phyloP scores from a whole-genome alignment of 148 eudicot species.

The Hydrangea macrophylla region DNA sequence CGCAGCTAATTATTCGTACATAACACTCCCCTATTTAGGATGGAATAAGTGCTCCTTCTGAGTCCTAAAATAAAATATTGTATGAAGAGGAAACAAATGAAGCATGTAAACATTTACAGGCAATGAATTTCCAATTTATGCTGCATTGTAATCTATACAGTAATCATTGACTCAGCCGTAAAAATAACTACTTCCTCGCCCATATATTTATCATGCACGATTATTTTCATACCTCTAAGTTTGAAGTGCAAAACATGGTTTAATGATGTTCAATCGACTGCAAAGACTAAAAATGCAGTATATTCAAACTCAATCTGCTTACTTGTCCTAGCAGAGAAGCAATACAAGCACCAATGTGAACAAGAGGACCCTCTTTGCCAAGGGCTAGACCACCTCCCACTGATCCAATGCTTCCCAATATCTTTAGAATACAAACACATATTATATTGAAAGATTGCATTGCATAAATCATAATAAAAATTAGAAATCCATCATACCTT shows the following conservation, averaged over 20 bases:
- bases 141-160: not conserved
- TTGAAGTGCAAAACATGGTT: not conserved
- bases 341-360: slow-evolving; percentile 98
- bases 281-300: not conserved
- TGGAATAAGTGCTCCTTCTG: not conserved
- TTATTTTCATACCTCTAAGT: not conserved
- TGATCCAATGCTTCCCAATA: slow-evolving; percentile 96
- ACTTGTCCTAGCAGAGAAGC: slow-evolving; percentile 98
- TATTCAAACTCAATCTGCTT: slow-evolving; percentile 22
- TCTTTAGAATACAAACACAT: slow-evolving; percentile 35
- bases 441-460: not conserved
- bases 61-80: not conserved
- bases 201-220: not conserved
- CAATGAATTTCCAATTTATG: not conserved
- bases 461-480: not conserved
- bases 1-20: not conserved
- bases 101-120: not conserved
- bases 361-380: slow-evolving; percentile 99
- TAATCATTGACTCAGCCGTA: not conserved
- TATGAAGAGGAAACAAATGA: too few relatives aligned
- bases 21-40: not conserved
- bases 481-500: slow-evolving; percentile 49
- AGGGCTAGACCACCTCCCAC: slow-evolving; percentile 99
- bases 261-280: not conserved
- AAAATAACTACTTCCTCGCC: not conserved